Percentiles rank a stretch among this genome's conserved stretches.
Conservation (phyloP, 192 early-diverging fungal species). For the Podila clonocystis region DNA sequence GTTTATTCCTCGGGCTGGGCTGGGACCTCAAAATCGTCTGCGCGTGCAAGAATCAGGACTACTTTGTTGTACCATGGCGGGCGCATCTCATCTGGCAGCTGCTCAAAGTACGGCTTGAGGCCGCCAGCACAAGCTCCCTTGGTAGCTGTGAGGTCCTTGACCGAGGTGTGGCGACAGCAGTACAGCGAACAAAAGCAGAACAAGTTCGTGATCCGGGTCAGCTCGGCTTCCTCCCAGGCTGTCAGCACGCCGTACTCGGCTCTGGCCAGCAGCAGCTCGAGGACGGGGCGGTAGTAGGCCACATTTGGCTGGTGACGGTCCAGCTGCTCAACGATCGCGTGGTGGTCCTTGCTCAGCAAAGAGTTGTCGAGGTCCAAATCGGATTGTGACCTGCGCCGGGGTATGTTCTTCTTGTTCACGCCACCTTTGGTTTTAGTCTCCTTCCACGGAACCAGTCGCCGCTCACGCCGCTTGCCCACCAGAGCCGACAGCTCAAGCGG, state of each 20-base stretch:
- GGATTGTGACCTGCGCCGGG: too few relatives aligned
- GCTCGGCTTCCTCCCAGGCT: conserved; percentile 18
- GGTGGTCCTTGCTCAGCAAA: too few relatives aligned
- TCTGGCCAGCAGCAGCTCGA: conserved; percentile 15
- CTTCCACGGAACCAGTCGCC: not conserved
- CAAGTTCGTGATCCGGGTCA: conserved; percentile 11
- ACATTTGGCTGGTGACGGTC: conserved; percentile 4
- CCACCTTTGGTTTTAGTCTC: not conserved
- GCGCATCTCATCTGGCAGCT: conserved; percentile 3
- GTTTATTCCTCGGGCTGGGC: not conserved
- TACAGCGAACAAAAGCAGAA: conserved; percentile 29
- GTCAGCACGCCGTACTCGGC: conserved; percentile 31
- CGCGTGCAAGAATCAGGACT: conserved; percentile 14
- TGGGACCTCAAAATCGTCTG: not conserved
- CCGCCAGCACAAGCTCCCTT: not conserved
- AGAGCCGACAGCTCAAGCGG: too few relatives aligned
- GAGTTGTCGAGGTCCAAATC: too few relatives aligned
- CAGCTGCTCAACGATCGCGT: not conserved
- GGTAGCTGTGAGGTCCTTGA: not conserved
- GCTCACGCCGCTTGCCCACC: not conserved
- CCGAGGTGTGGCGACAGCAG: conserved; percentile 1
- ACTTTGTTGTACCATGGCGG: conserved; percentile 22
- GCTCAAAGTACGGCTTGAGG: conserved; percentile 15
- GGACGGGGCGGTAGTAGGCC: conserved; percentile 13
- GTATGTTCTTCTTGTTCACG: too few relatives aligned